Conservation (phyloP, 768 basidiomycete species). For the Suillus fuscotomentosus region DNA sequence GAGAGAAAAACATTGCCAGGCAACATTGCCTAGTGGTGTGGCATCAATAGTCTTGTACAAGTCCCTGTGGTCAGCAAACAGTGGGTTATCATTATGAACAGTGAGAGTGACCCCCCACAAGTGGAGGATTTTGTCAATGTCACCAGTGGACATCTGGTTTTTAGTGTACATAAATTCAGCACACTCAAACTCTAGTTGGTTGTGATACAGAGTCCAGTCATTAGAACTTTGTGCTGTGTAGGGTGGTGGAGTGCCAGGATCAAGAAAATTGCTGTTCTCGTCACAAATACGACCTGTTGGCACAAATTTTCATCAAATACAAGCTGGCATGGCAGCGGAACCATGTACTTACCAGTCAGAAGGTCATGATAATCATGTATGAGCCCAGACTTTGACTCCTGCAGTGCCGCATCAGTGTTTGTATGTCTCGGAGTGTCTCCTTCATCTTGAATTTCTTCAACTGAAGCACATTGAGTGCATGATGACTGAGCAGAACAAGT, state of each 20-base stretch:
- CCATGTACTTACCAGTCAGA: background rate
- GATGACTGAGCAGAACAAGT: background rate
- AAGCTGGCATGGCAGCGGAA: background rate
- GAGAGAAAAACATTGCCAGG: background rate
- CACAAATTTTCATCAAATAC: background rate
- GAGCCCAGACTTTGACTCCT: background rate
- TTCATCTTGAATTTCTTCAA: background rate
- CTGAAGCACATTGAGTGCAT: background rate
- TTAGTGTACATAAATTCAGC: background rate
- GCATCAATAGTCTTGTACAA: background rate
- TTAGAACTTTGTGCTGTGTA: background rate
- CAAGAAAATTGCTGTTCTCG: background rate
- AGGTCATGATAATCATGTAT: background rate
- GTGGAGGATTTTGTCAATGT: background rate
- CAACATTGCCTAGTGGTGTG: background rate
- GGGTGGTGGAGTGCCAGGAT: background rate
- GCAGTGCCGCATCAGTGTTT: no score
- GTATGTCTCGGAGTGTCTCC: no score
- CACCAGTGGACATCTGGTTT: background rate
- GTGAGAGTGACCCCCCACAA: background rate
- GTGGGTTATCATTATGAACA: background rate
- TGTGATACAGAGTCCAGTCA: background rate
- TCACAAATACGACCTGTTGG: background rate
- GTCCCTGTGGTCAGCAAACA: background rate
- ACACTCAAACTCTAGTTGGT: background rate